Conservation (phyloP, 306 rosid species). For the Inga laurina region DNA sequence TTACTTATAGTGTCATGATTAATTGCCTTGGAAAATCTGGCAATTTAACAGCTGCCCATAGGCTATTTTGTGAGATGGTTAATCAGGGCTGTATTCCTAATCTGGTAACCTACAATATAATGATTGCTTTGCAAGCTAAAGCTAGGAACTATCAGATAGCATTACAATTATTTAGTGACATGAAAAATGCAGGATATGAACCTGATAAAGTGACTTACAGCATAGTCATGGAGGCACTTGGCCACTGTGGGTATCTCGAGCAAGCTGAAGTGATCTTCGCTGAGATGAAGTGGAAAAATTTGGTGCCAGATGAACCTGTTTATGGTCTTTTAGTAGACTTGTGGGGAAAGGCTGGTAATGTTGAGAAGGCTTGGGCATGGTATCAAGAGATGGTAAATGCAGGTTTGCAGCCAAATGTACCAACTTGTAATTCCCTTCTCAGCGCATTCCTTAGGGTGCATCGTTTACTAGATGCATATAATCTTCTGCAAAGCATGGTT, state of each 20-base stretch:
- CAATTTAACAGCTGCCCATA: slow-evolving; percentile 76
- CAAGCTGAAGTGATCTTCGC: slow-evolving; percentile 79
- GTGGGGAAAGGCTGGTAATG: slow-evolving; percentile 97
- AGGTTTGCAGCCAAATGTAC: slow-evolving; percentile 90
- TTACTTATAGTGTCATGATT: slow-evolving; percentile 94
- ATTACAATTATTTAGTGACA: slow-evolving; percentile 71
- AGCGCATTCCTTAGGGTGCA: slow-evolving; percentile 88
- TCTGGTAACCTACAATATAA: slow-evolving; percentile 89
- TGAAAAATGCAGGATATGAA: slow-evolving; percentile 83
- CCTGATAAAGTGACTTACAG: slow-evolving; percentile 93
- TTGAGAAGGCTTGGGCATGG: slow-evolving; percentile 91
- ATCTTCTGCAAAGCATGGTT: slow-evolving; percentile 77
- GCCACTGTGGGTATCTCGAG: slow-evolving; percentile 87
- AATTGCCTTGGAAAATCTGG: slow-evolving; percentile 97
- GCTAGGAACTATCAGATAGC: slow-evolving; percentile 87
- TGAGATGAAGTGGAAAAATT: slow-evolving; percentile 77
- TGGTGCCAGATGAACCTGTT: slow-evolving; percentile 94
- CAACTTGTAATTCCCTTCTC: slow-evolving; percentile 88
- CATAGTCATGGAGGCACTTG: slow-evolving; percentile 98
- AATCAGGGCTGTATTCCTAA: slow-evolving; percentile 87
- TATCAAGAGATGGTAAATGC: slow-evolving; percentile 75
- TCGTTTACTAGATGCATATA: slow-evolving; percentile 69
- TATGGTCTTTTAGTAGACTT: slow-evolving; percentile 93
- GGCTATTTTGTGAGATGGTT: slow-evolving; percentile 83
- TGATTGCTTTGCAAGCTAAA: slow-evolving; percentile 95